phyloP scores from a whole-genome alignment of 495 filamentous ascomycete genomes.

The Oidiodendron maius region DNA sequence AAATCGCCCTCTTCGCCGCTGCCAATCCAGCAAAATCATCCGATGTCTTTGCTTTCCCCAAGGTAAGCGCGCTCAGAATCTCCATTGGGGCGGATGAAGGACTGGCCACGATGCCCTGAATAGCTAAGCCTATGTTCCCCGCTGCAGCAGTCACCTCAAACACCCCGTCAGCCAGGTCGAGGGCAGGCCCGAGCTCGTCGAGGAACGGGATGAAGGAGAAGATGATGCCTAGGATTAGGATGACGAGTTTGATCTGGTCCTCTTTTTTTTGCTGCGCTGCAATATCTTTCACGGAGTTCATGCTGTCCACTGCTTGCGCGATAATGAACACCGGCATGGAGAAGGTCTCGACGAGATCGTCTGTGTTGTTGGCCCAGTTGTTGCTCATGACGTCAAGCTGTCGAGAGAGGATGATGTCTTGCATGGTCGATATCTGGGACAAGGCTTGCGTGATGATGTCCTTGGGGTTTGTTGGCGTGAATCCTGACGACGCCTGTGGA shows the following conservation, averaged over 20 bases:
- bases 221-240: slow-evolving; percentile 17
- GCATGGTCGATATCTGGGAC: slow-evolving; percentile 5
- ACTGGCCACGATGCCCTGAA: slow-evolving; percentile 16
- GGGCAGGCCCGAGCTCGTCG: slow-evolving; percentile 6
- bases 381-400: slow-evolving; percentile 5
- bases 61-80: slow-evolving; percentile 11
- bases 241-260: slow-evolving; percentile 17
- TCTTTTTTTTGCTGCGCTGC: slow-evolving; percentile 14
- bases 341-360: slow-evolving; percentile 13
- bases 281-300: slow-evolving; percentile 17
- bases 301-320: slow-evolving; percentile 13
- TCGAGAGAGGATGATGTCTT: slow-evolving; percentile 9
- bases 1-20: neutral
- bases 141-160: slow-evolving; percentile 11
- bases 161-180: slow-evolving; percentile 8
- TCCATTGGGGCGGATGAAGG: slow-evolving; percentile 17
- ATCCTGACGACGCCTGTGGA: slow-evolving; percentile 3
- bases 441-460: slow-evolving; percentile 10
- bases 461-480: slow-evolving; percentile 18
- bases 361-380: slow-evolving; percentile 6
- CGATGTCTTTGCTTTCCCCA: slow-evolving; percentile 1
- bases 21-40: slow-evolving; percentile 9
- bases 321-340: slow-evolving; percentile 22
- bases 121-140: slow-evolving; percentile 15
- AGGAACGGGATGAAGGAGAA: slow-evolving; percentile 18